Evolutionary conservation across 2,329 filamentous ascomycete genomes (phyloP).

Genomic region (Penicillium sp.): DNA sequence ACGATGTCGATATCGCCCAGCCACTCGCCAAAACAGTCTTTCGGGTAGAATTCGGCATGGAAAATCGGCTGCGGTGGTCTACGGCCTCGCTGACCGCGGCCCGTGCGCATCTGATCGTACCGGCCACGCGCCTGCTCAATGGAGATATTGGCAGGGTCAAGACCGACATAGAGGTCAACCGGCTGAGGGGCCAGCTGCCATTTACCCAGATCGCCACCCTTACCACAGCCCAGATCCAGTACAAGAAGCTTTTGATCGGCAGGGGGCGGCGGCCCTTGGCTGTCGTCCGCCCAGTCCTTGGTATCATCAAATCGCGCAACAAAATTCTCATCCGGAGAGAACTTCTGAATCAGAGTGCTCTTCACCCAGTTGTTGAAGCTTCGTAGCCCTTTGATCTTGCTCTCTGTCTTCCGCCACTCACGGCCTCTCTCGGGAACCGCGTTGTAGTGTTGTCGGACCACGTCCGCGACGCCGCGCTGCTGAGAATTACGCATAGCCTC

Average conservation of each 20-base stretch:
- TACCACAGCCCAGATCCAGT: slow-evolving; percentile 92
- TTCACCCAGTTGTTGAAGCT: slow-evolving; percentile 99
- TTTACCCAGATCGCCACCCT: slow-evolving; percentile 91
- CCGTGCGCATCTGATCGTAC: slow-evolving; percentile 69
- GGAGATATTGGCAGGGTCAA: slow-evolving; percentile 89
- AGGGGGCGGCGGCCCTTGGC: slow-evolving; percentile 27
- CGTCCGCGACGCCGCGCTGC: slow-evolving; percentile 69
- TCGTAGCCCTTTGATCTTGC: slow-evolving; percentile 88
- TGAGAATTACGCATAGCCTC: slow-evolving; percentile 37
- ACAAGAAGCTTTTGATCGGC: slow-evolving; percentile 66
- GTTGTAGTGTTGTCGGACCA: slow-evolving; percentile 94
- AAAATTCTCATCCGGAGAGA: slow-evolving; percentile 76
- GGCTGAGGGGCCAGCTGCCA: slow-evolving; percentile 92
- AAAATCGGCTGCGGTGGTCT: slow-evolving; percentile 61
- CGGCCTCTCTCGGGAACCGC: slow-evolving; percentile 87
- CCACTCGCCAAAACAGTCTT: slow-evolving; percentile 87
- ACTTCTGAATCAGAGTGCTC: slow-evolving; percentile 94
- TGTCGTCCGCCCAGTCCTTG: slow-evolving; percentile 45
- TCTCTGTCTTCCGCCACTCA: slow-evolving; percentile 92
- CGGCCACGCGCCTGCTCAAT: slow-evolving; percentile 87
- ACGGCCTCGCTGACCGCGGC: slow-evolving; percentile 53
- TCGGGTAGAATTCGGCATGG: slow-evolving; percentile 81
- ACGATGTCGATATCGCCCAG: slow-evolving; percentile 80
- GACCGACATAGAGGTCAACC: slow-evolving; percentile 88
- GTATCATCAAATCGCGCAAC: slow-evolving; percentile 50